phyloP scores from a whole-genome alignment of 768 basidiomycete genomes.

The Kwoniella europaea region DNA sequence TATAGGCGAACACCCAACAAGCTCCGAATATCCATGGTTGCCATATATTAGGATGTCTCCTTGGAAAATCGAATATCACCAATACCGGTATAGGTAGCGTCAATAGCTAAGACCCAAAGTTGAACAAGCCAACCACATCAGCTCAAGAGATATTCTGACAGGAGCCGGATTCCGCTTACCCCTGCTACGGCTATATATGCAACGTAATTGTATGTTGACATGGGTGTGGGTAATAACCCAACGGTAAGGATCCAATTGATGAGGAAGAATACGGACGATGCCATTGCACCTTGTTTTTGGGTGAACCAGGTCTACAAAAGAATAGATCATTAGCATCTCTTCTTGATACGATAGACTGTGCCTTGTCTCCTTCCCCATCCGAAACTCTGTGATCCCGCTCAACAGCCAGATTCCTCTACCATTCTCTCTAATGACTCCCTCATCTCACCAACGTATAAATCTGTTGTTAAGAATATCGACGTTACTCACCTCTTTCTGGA shows the following conservation, averaged over 20 bases:
- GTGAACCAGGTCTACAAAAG: constrained; percentile 47
- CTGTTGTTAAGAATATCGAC: not conserved
- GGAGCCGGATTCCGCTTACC: too few relatives aligned
- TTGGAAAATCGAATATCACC: constrained; percentile 49
- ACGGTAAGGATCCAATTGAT: constrained; percentile 51
- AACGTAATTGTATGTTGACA: constrained; percentile 29
- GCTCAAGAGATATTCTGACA: too few relatives aligned
- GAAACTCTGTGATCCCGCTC: not conserved
- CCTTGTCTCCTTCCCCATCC: too few relatives aligned
- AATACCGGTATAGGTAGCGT: constrained; percentile 47
- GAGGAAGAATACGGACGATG: constrained; percentile 44
- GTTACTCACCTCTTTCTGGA: constrained; percentile 54
- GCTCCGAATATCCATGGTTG: constrained; percentile 51
- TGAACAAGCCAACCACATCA: too few relatives aligned
- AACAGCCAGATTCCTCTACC: not conserved
- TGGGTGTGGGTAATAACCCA: constrained; percentile 36
- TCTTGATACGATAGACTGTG: too few relatives aligned
- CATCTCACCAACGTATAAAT: not conserved
- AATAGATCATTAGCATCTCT: not conserved
- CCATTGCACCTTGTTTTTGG: constrained; percentile 42
- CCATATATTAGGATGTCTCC: constrained; percentile 40
- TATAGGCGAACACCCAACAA: constrained; percentile 45
- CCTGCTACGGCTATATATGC: constrained; percentile 46
- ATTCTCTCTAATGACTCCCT: not conserved
- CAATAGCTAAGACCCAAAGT: too few relatives aligned